These are phyloP conservation scores for Platanthera zijinensis DNA, from an alignment of 106 monocot species.

Conservation along the genomic window DNA sequence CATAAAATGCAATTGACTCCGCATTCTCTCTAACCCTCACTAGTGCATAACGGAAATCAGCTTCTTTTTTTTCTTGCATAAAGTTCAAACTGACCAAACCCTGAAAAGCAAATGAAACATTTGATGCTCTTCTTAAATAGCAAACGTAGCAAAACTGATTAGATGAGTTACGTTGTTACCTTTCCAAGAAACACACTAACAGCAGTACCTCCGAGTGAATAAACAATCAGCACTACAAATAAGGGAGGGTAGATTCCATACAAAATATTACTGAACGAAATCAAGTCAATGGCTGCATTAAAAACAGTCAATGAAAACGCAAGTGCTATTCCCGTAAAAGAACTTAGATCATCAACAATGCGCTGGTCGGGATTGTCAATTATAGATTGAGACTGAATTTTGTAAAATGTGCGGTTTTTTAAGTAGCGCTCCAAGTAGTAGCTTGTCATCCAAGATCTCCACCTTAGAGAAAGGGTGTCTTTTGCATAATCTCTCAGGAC, in stretches of 20 bases:
- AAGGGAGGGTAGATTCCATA: conserved; percentile 92
- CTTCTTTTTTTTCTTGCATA: conserved; percentile 99
- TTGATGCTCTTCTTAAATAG: not conserved
- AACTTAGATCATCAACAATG: conserved; percentile 85
- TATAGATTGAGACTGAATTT: conserved; percentile 69
- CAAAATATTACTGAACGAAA: conserved; percentile 91
- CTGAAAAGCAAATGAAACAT: conserved; percentile 28
- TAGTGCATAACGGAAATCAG: conserved; percentile 96
- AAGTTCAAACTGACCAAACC: conserved; percentile 84
- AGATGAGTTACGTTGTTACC: conserved; percentile 31
- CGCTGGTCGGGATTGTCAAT: conserved; percentile 97
- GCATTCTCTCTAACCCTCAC: conserved; percentile 97
- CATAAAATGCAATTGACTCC: conserved; percentile 98
- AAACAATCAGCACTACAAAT: conserved; percentile 87
- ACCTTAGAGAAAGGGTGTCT: conserved; percentile 91
- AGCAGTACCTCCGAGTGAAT: conserved; percentile 89
- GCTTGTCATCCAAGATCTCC: conserved; percentile 99
- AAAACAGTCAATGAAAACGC: conserved; percentile 81
- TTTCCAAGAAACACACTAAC: conserved; percentile 89
- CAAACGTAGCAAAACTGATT: not conserved
- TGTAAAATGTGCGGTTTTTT: conserved; percentile 70
- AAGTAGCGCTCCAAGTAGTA: conserved; percentile 92
- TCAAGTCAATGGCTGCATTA: conserved; percentile 82
- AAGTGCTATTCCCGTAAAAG: conserved; percentile 91
- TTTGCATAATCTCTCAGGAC: conserved; percentile 88